These are phyloP conservation scores for Gardenia jasminoides DNA, from an alignment of 257 asterid species.

Conservation along the genomic window DNA sequence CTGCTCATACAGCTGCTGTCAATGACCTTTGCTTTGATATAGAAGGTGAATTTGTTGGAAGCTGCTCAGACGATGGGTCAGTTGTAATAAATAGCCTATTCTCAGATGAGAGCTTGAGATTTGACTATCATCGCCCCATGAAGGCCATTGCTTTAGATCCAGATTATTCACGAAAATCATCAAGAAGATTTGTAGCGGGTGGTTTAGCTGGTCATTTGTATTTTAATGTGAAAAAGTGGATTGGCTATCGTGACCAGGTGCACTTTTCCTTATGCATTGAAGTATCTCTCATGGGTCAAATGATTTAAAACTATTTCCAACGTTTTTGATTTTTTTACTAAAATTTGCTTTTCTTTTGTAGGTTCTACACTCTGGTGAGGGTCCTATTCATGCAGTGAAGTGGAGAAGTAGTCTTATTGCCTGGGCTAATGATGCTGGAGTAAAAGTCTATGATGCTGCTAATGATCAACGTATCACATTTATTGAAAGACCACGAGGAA, in stretches of 20 bases:
- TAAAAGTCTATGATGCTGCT: constrained; percentile 95
- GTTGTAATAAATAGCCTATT: constrained; percentile 88
- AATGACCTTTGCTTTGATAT: constrained; percentile 89
- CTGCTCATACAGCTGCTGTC: constrained; percentile 89
- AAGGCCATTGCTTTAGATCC: constrained; percentile 97
- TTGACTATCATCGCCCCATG: constrained; percentile 96
- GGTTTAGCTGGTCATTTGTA: constrained; percentile 95
- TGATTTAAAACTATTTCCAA: constrained; percentile 16
- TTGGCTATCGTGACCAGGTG: constrained; percentile 96
- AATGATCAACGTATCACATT: constrained; percentile 87
- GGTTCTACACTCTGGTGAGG: constrained; percentile 99
- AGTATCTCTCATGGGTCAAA: constrained; percentile 22
- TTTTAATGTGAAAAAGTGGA: constrained; percentile 88
- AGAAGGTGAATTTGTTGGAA: constrained; percentile 97
- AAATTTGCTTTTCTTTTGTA: constrained; percentile 30
- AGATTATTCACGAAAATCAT: constrained; percentile 79
- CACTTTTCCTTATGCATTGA: constrained; percentile 27
- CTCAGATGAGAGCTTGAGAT: constrained; percentile 81
- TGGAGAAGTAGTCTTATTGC: constrained; percentile 94
- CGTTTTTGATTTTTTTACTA: constrained; percentile 22
- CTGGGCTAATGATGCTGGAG: constrained; percentile 98
- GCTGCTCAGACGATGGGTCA: constrained; percentile 99
- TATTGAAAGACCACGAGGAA: constrained; percentile 93
- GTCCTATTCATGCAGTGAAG: constrained; percentile 93
- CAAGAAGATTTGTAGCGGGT: constrained; percentile 93